Base-by-base conservation (phyloP, 495 filamentous ascomycete species). In the Penicilliopsis zonata region DNA sequence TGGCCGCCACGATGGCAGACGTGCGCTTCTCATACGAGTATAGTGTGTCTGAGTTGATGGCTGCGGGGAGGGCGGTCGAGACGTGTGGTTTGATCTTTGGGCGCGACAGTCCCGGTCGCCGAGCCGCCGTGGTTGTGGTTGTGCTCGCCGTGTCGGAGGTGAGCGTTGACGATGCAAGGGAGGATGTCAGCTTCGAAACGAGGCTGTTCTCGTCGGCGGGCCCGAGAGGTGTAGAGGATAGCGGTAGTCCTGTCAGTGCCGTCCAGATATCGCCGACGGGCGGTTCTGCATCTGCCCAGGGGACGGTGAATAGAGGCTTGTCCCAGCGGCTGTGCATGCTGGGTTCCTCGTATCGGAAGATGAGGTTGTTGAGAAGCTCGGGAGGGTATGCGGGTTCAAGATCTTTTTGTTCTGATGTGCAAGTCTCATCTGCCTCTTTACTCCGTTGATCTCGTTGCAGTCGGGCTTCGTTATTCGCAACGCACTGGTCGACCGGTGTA, bases 291-390 rank as follows among this genome's bases (percentile, higher is more conserved):
- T 98, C 90, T 9, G 78, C 70, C 65, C 75, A 86, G 8, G 82
- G 73, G 0, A 95, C 76, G 6, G 86, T 88, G 61, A 95, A 96
- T 13, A 95, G 68, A 4, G 90, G 90, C 40, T 78, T 82, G 52
- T 98, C 90, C 90, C 90, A 98, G 28, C 90, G 70, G 10, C 73
- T 82, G 81, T 95, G 88, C 30, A 81, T 78, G 60, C 87, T 94
- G 9, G 90, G 90, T 60, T 96, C 90, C 56, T 98, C 90, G 52
- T 93, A 94, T 29, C 90, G 76, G 49, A 87, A 94, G 29, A 95
- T 77, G 12, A 98, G 73, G 53, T 95, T 94, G 47, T 94, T 81
- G 63, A 92, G 85, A 41, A 84, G 76, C 3, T 76, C 70, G 0
- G 62, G 50, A 4, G 68, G 62, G 53, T 84, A 86, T 1, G 74